phyloP scores from a whole-genome alignment of 495 filamentous ascomycete species.

The Neurospora africana region DNA sequence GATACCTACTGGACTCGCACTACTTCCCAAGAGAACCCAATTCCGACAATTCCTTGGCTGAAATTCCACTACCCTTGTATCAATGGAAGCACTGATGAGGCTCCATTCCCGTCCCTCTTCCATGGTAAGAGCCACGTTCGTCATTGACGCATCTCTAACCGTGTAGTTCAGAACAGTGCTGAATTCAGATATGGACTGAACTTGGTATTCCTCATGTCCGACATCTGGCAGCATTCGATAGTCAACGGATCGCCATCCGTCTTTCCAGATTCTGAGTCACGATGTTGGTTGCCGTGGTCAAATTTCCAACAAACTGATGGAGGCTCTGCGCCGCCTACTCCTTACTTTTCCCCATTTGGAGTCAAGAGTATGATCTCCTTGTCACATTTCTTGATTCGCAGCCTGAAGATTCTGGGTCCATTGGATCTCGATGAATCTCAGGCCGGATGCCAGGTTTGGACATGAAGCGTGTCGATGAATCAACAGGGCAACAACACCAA shows the following conservation, averaged over 20 bases:
- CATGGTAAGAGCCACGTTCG: background rate
- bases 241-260: background rate
- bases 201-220: background rate
- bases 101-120: background rate
- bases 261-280: background rate
- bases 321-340: background rate
- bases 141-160: background rate
- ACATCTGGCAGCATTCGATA: background rate
- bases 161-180: background rate
- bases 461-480: background rate
- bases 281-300: background rate
- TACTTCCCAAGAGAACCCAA: background rate
- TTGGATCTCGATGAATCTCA: background rate
- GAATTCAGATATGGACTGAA: background rate
- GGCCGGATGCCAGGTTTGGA: background rate
- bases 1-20: background rate
- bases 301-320: background rate
- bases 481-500: background rate
- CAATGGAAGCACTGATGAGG: background rate
- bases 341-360: background rate
- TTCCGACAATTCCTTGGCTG: background rate
- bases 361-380: background rate
- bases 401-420: background rate
- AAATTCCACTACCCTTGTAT: background rate
- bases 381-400: background rate